Percentiles rank a stretch among this genome's conserved stretches.
Conservation (phyloP, 129 eudicot genomes). For the Escallonia herrerae region DNA sequence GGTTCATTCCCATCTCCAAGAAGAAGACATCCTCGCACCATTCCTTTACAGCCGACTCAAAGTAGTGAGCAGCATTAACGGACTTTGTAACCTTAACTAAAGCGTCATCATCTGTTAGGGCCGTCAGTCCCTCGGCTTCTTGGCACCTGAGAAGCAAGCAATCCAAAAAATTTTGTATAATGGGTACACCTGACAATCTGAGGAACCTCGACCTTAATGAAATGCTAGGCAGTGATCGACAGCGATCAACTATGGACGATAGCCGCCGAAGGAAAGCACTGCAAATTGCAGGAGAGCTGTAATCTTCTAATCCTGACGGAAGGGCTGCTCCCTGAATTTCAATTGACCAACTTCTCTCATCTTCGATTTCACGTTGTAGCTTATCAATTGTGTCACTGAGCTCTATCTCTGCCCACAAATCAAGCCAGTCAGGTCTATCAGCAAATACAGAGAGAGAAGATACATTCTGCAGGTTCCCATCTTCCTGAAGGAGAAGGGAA, state of each 20-base stretch:
- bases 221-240: constrained; percentile 60
- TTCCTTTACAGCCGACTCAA: constrained; percentile 60
- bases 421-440: constrained; percentile 98
- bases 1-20: constrained; percentile 66
- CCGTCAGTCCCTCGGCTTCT: constrained; percentile 97
- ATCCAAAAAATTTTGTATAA: constrained; percentile 52
- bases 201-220: constrained; percentile 54
- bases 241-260: constrained; percentile 66
- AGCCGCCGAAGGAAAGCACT: constrained; percentile 36
- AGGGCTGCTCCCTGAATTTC: constrained; percentile 36
- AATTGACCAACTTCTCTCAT: constrained; percentile 62
- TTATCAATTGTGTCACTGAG: constrained; percentile 46
- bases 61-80: constrained; percentile 48
- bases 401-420: constrained; percentile 84
- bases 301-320: constrained; percentile 52
- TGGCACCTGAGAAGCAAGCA: constrained; percentile 57
- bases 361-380: constrained; percentile 55
- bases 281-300: constrained; percentile 61
- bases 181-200: constrained; percentile 47
- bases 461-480: constrained; percentile 46
- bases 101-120: constrained; percentile 67
- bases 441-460: constrained; percentile 71
- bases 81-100: constrained; percentile 65
- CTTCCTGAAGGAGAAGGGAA: constrained; percentile 43
- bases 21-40: constrained; percentile 86